Conservation (phyloP, 768 basidiomycete genomes). For the Suillus plorans region DNA sequence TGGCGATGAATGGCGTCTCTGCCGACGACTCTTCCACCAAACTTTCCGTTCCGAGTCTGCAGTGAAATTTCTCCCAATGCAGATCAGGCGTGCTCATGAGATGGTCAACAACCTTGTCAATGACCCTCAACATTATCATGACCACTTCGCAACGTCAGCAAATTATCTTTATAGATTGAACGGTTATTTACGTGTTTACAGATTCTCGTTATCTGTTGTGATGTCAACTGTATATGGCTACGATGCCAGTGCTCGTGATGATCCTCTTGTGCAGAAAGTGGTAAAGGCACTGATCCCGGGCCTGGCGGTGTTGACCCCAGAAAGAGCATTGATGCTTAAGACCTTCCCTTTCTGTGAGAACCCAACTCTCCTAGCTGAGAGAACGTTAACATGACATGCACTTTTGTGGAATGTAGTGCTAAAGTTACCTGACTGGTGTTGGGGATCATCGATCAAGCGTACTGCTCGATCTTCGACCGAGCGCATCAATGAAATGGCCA, state of each 20-base stretch:
- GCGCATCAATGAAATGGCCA: neutral
- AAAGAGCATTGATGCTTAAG: constrained; percentile 1
- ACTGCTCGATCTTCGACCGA: constrained; percentile 2
- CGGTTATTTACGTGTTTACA: neutral
- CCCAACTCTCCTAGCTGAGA: neutral
- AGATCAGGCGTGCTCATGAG: constrained; percentile 22
- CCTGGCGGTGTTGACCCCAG: neutral
- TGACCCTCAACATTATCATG: constrained; percentile 28
- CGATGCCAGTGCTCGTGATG: neutral
- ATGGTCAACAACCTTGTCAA: constrained; percentile 26
- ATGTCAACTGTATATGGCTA: constrained; percentile 9
- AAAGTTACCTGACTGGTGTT: constrained; percentile 12
- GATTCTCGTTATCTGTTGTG: constrained; percentile 4
- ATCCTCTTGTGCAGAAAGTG: constrained; percentile 1
- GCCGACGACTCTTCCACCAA: constrained; percentile 37
- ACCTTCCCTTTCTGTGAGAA: constrained; percentile 7
- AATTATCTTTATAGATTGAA: neutral
- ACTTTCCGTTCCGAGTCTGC: constrained; percentile 35
- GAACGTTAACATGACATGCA: neutral
- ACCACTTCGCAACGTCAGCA: constrained; percentile 17
- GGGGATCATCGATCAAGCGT: constrained; percentile 9
- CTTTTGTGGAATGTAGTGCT: constrained; percentile 3
- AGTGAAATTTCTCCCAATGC: constrained; percentile 21
- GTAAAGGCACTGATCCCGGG: neutral
- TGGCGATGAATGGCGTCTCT: constrained; percentile 21